phyloP scores from a whole-genome alignment of 2,329 filamentous ascomycete species.

The Ophiostoma sp. region DNA sequence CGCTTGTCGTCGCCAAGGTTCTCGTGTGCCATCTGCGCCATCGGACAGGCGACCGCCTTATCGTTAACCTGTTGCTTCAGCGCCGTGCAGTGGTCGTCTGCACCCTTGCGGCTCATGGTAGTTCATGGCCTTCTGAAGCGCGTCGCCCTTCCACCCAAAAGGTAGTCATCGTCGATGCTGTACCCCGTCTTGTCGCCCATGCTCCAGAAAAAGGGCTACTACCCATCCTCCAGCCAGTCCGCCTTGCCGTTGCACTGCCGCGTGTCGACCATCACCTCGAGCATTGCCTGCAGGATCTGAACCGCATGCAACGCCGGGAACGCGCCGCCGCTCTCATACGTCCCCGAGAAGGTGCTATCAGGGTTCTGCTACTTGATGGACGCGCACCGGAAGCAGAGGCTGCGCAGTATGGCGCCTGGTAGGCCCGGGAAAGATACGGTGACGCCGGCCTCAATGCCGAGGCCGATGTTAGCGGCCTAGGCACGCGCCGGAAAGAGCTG shows the following conservation, averaged over 20 bases:
- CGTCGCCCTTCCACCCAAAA: conserved; percentile 29
- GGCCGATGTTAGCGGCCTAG: conserved; percentile 22
- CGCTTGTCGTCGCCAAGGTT: conserved; percentile 26
- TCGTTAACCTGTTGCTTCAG: conserved; percentile 27
- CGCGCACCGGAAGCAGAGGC: conserved; percentile 1
- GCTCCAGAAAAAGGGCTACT: conserved; percentile 32
- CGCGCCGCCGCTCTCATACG: conserved; percentile 27
- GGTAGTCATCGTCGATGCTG: conserved; percentile 29
- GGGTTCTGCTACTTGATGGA: conserved; percentile 35
- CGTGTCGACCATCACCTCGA: conserved; percentile 28
- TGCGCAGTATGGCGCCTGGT: neutral
- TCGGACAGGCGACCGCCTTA: conserved; percentile 27
- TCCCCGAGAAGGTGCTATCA: conserved; percentile 19
- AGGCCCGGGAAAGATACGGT: neutral
- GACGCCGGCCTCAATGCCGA: conserved; percentile 2
- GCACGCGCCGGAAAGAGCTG: conserved; percentile 34
- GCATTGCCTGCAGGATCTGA: conserved; percentile 29
- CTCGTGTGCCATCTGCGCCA: conserved; percentile 27
- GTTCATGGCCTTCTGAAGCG: conserved; percentile 27
- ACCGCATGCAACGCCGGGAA: conserved; percentile 27
- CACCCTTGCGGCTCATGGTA: conserved; percentile 28
- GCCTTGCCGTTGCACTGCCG: conserved; percentile 34
- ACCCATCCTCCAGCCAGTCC: conserved; percentile 35
- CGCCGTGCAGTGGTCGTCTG: conserved; percentile 26
- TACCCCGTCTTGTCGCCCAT: conserved; percentile 27